These are phyloP conservation scores for Rhytidiadelphus loreus DNA, from an alignment of 225 moss, liverwort and hornwort genomes.

Conservation along the genomic window DNA sequence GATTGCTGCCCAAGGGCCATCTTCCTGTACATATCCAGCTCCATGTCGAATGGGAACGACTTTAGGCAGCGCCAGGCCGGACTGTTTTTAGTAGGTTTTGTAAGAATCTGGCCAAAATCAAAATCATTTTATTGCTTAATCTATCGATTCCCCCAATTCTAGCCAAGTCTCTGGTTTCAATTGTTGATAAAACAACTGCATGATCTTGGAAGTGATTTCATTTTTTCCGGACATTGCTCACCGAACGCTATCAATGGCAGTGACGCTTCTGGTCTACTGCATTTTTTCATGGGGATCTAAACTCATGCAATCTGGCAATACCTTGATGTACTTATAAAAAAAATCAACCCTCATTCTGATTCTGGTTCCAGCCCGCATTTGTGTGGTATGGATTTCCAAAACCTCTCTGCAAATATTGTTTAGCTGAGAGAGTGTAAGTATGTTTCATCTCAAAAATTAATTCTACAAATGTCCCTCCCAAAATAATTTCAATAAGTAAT, in stretches of 20 bases:
- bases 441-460: background rate
- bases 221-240: background rate
- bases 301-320: no score
- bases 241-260: background rate
- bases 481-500: background rate
- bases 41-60: constrained; percentile 2
- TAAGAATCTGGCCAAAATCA: background rate
- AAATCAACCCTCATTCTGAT: background rate
- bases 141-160: background rate
- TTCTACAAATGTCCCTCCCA: background rate
- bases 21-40: constrained; percentile 32
- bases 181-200: background rate
- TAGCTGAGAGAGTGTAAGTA: background rate
- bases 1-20: constrained; percentile 19
- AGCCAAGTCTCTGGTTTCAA: background rate
- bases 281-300: background rate
- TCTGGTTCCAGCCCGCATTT: background rate
- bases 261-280: background rate
- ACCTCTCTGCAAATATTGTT: background rate
- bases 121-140: background rate
- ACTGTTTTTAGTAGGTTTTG: constrained; percentile 1
- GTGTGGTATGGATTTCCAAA: background rate
- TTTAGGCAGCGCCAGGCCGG: background rate
- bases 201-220: background rate
- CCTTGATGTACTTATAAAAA: background rate